Conservation (phyloP, 192 early-diverging fungal species). For the Coemansia sp. region DNA sequence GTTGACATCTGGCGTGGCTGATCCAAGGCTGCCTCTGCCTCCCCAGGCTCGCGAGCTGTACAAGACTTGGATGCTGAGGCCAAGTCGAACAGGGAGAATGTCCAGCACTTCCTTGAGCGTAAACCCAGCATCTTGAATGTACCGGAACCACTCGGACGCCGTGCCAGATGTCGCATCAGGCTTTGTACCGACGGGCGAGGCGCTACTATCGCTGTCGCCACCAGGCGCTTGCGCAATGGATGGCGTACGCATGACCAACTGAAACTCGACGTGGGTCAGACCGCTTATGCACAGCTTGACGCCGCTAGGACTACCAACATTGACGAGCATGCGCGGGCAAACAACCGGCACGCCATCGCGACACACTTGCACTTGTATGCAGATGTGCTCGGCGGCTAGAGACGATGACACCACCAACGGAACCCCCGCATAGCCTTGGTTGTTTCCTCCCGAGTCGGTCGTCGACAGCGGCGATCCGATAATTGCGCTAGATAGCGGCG, state of each 20-base stretch:
- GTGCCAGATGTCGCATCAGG: constrained; percentile 26
- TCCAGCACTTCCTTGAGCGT: constrained; percentile 53
- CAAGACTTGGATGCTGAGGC: constrained; percentile 86
- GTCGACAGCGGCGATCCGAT: constrained; percentile 43
- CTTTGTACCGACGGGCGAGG: neutral
- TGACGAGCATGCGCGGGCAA: constrained; percentile 62
- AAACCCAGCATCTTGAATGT: constrained; percentile 39
- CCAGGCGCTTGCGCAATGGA: constrained; percentile 6
- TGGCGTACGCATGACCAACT: constrained; percentile 35
- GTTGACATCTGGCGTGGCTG: constrained; percentile 71
- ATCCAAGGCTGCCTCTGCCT: constrained; percentile 55
- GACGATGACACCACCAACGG: constrained; percentile 51
- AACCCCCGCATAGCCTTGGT: constrained; percentile 16
- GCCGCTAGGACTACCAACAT: constrained; percentile 33
- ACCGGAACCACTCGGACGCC: constrained; percentile 43
- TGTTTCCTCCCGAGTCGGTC: constrained; percentile 27
- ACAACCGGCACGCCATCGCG: constrained; percentile 87
- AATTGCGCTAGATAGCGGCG: constrained; percentile 32
- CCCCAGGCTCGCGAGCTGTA: constrained; percentile 79
- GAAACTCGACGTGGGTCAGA: constrained; percentile 58
- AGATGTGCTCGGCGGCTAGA: constrained; percentile 91
- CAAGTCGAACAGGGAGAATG: constrained; percentile 69
- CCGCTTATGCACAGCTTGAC: constrained; percentile 46
- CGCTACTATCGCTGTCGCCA: neutral
- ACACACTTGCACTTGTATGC: constrained; percentile 88